phyloP scores from a whole-genome alignment of 352 stramenopile genomes.

The Globisporangium radiosum region DNA sequence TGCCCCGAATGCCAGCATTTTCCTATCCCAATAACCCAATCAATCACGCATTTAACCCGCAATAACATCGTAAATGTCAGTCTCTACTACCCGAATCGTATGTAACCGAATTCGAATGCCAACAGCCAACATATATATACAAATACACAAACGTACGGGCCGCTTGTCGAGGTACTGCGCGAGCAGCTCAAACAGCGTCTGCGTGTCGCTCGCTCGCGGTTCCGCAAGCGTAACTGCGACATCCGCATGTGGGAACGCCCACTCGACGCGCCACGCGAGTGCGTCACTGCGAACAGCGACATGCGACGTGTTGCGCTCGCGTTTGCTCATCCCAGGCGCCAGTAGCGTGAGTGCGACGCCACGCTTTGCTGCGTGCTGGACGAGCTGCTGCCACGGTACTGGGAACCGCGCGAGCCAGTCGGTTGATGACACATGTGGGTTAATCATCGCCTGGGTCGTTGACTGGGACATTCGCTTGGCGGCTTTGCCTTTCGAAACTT shows the following conservation, averaged over 20 bases:
- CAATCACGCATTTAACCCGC: background rate
- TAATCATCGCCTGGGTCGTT: constrained; percentile 17
- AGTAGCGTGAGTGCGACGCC: constrained; percentile 64
- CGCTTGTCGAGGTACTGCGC: constrained; percentile 48
- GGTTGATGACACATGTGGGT: constrained; percentile 43
- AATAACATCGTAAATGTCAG: constrained; percentile 1
- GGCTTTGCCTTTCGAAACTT: constrained; percentile 6
- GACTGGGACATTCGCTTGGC: background rate
- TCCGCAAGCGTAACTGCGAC: constrained; percentile 42
- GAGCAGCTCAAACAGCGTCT: constrained; percentile 55
- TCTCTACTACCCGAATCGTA: no score
- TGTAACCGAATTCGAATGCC: background rate
- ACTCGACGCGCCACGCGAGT: constrained; percentile 78
- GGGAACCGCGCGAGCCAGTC: constrained; percentile 76
- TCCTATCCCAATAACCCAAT: constrained; percentile 24
- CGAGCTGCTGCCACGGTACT: constrained; percentile 57
- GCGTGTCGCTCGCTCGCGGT: constrained; percentile 36
- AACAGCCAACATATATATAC: background rate
- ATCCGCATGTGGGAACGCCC: constrained; percentile 52
- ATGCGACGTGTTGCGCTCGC: constrained; percentile 63
- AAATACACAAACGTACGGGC: constrained; percentile 28
- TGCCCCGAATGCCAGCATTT: constrained; percentile 55
- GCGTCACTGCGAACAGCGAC: constrained; percentile 57
- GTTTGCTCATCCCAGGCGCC: constrained; percentile 79
- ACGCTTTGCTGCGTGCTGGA: constrained; percentile 58